These are phyloP conservation scores for Chenopodium suecicum DNA, from an alignment of 148 eudicot species.

Conservation along the genomic window DNA sequence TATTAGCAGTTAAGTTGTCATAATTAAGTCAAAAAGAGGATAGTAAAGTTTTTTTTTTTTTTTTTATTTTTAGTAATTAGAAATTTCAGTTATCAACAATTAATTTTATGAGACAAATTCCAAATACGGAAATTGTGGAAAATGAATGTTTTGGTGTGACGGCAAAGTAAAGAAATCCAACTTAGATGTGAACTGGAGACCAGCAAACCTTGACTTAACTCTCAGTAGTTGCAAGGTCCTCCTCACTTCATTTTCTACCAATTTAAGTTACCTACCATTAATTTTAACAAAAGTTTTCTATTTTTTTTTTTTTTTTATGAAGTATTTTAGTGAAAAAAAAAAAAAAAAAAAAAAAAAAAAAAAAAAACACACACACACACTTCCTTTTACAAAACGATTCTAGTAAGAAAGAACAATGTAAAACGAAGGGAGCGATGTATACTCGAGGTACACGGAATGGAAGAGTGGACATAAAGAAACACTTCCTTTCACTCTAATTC, in stretches of 20 bases:
- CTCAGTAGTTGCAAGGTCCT: not conserved
- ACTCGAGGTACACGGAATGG: no score
- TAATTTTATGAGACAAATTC: not conserved
- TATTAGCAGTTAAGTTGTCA: not conserved
- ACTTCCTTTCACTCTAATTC: no score
- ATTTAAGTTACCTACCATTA: not conserved
- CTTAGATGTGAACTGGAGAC: constrained; percentile 19
- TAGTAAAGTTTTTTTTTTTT: not conserved
- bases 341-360: no score
- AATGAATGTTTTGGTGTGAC: constrained; percentile 5
- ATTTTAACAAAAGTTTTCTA: not conserved
- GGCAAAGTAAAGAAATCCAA: constrained; percentile 18
- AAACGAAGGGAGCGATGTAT: no score
- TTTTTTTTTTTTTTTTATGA: no score
- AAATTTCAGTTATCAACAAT: not conserved
- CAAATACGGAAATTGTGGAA: not conserved
- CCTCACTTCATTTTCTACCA: not conserved
- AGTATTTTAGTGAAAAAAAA: no score
- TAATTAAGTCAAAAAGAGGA: not conserved
- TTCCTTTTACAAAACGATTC: no score
- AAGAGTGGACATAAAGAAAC: no score
- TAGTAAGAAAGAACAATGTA: no score
- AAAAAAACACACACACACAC: no score
- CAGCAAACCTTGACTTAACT: constrained; percentile 5
- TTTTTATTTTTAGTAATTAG: not conserved